A percentile compares a stretch with the other conserved stretches of the same genome.
phyloP scores from a whole-genome alignment of 169 alveolate genomes.

The Plasmodium adleri region DNA sequence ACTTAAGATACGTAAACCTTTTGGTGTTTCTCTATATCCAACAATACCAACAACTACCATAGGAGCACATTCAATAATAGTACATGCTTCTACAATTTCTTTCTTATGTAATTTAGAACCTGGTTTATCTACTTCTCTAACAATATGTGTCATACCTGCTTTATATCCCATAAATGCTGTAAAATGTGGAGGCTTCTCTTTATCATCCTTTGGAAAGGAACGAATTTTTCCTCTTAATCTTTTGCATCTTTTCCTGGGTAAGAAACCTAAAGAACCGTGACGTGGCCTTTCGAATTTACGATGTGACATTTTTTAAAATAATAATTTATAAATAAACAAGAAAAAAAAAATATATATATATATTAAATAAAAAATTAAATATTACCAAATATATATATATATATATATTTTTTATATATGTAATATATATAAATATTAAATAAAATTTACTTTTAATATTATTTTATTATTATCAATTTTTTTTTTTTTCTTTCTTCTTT shows the following conservation, averaged over 20 bases:
- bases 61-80: slow-evolving; percentile 99
- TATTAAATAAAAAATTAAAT: neutral
- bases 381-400: neutral
- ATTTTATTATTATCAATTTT: no score
- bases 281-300: slow-evolving; percentile 99
- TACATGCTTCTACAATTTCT: slow-evolving; percentile 99
- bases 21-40: slow-evolving; percentile 99
- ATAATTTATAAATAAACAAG: neutral
- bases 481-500: no score
- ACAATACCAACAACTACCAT: slow-evolving; percentile 99
- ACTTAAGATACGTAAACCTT: slow-evolving; percentile 98
- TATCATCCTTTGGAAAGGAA: slow-evolving; percentile 99
- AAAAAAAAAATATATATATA: neutral
- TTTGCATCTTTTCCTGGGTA: slow-evolving; percentile 97
- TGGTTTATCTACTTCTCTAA: slow-evolving; percentile 98
- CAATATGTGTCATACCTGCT: slow-evolving; percentile 99
- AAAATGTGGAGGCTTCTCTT: slow-evolving; percentile 95
- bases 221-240: slow-evolving; percentile 92
- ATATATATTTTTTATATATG: neutral
- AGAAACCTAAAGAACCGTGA: slow-evolving; percentile 99
- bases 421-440: neutral
- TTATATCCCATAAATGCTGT: slow-evolving; percentile 99
- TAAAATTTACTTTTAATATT: neutral
- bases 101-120: slow-evolving; percentile 98
- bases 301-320: slow-evolving; percentile 96